Evolutionary conservation across 2,329 filamentous ascomycete species (phyloP), one percentile per base, ranked within the genome.

Genomic region (Fusarium sp.): DNA sequence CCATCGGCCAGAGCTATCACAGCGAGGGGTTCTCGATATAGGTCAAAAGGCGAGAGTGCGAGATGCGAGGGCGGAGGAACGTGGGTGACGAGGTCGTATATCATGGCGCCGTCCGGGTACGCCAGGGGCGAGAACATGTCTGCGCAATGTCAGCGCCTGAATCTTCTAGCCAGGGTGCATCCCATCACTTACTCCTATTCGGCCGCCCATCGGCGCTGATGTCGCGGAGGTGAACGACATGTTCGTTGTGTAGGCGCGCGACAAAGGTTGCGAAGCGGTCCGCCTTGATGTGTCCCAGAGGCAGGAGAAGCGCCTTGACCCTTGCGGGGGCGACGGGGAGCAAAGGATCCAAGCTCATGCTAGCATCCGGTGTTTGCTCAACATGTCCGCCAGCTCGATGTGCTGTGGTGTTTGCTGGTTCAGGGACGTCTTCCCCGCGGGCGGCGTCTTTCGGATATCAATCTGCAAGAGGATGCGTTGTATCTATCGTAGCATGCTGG

Each of bases 71-170:
- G 88, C n/a, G 94, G 92, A 27, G 95, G 93, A 65, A 93, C 87
- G 79, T 95, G 92, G 70, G 94, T 95, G 67, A 93, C 92, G 72
- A 98, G 89, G 81, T 98, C 93, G 87, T 97, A 98, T 78, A 98
- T 89, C 71, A 98, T 93, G 79, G 92, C 92, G 70, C 96, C 96
- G 76, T 92, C 90, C 13, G 95, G 95, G 82, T 97, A 98, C 16
- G 93, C 94, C 79, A 97, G 86, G 45, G 96, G 96, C 68, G 95
- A 97, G 84, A 98, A 98, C 92, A 97, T 95, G 83, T 95, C 95
- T 98, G 82, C 70, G 64, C 52, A 63, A 62, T 20, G 48, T 81
- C 71, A 81, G 74, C 66, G 13, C 23, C 27, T 25, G 60, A 5
- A 18, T 62, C 50, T 32, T 43, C 39, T 20, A 73, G 65, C 52